phyloP scores from a whole-genome alignment of 345 rosid genomes.

The Brassica napus region Da-Ae NC_063449.1:46929501-46930000 shows the following conservation, averaged over 20 bases:
- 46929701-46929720: too few relatives aligned
- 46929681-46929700: too few relatives aligned
- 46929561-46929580: background rate
- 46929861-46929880: slow-evolving; percentile 24
- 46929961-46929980: slow-evolving; percentile 14
- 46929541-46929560: background rate
- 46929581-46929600: too few relatives aligned
- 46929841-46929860: background rate
- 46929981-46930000: slow-evolving; percentile 2
- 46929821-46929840: background rate
- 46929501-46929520: slow-evolving; percentile 5
- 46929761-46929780: background rate
- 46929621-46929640: too few relatives aligned
- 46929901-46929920: slow-evolving; percentile 34
- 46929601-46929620: too few relatives aligned
- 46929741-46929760: background rate
- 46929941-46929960: background rate
- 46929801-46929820: background rate
- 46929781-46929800: slow-evolving; percentile 1
- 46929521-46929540: background rate
- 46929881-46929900: background rate
- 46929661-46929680: too few relatives aligned
- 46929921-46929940: background rate
- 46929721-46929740: too few relatives aligned
- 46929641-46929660: too few relatives aligned